Base-by-base conservation (phyloP, 768 basidiomycete genomes). In the Lactarius evosmus region DNA sequence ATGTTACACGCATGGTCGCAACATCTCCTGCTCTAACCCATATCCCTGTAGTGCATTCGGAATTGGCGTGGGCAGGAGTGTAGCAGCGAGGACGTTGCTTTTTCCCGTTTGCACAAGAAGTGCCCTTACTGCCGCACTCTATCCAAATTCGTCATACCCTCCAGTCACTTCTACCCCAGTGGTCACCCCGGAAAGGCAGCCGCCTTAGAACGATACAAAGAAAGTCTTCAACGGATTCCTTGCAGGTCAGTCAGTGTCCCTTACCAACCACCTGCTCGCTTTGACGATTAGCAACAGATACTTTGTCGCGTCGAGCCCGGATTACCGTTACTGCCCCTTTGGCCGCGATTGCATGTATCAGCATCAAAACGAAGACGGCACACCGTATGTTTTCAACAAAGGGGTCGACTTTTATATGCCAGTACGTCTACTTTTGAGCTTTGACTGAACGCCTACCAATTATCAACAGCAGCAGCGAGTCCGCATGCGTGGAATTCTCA, bases 301-400 rank as follows among this genome's bases (percentile, higher is more conserved):
- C 70, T 91, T 91, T 72, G 76, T 81, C 63, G 72, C 77, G 49
- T 85, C 88, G 4, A 76, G 76, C 41, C 72, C 73, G 8, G 73
- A 74, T 51, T 70, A 76, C 53, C 85, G 85, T 0, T 81, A 81
- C 58, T 93, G 91, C 74, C 91, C 89, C 0, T 93, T 89, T 67
- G 91, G 91, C 49, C 78, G 78, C 54, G 91, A 93, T 63, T 93
- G 91, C 71, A 91, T 93, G 72, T 93, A 91, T 71, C 81, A 84
- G 68, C 91, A 93, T 70, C 68, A 76, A 55, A 85, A 87, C 29
- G 74, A 76, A 0, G 90, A 92, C 67, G 91, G 90, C 12, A 83
- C 87, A 9, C 77, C 78, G 0, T 78, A 83, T 66, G 68, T 82
- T 2, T 88, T 88, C 69, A 68, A 72, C 41, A 74, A 82, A 46